A percentile compares a stretch with the other conserved stretches of the same genome.
phyloP scores from a whole-genome alignment of 345 rosid genomes.

The Salix purpurea region DNA sequence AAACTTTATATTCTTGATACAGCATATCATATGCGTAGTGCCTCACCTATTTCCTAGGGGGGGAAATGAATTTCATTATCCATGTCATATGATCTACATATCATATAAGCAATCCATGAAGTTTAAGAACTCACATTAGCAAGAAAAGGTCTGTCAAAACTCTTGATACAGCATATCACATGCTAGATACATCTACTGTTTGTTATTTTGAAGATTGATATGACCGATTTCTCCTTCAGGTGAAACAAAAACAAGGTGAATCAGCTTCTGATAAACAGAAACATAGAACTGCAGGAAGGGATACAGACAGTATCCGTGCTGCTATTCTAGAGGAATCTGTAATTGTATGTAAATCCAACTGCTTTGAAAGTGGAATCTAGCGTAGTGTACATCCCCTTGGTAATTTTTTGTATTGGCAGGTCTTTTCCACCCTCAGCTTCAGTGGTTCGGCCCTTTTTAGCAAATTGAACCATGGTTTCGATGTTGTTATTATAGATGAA shows the following conservation, averaged over 20 bases:
- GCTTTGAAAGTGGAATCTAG: slow-evolving; percentile 13
- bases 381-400: background rate
- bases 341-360: slow-evolving; percentile 48
- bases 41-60: too few species aligned
- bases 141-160: background rate
- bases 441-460: slow-evolving; percentile 77
- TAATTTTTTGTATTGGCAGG: slow-evolving; percentile 45
- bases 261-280: slow-evolving; percentile 65
- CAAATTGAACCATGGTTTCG: slow-evolving; percentile 66
- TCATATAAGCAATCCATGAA: background rate
- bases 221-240: slow-evolving; percentile 36
- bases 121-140: background rate
- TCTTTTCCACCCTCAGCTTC: slow-evolving; percentile 91
- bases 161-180: background rate
- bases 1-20: background rate
- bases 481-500: slow-evolving; percentile 95
- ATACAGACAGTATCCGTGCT: slow-evolving; percentile 68
- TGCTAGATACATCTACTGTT: background rate
- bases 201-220: slow-evolving; percentile 9
- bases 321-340: slow-evolving; percentile 82
- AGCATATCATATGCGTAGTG: background rate
- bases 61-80: background rate
- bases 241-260: slow-evolving; percentile 56
- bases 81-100: background rate
- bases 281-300: slow-evolving; percentile 61